Conservation (phyloP, 2,329 filamentous ascomycete genomes). For the Annulohypoxylon truncatum region DNA sequence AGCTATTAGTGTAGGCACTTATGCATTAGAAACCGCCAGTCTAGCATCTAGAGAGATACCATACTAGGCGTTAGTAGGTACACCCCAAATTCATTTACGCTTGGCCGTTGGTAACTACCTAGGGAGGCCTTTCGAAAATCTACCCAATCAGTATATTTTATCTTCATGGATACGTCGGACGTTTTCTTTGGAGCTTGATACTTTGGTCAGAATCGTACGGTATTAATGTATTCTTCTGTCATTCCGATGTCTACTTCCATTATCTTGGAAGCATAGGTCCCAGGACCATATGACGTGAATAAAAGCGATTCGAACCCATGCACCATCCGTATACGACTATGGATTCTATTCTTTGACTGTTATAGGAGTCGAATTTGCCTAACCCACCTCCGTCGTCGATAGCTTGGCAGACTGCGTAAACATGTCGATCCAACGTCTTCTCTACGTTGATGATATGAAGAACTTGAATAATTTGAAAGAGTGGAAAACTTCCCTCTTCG, state of each 20-base stretch:
- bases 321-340: conserved; percentile 16
- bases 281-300: neutral
- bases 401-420: conserved; percentile 15
- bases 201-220: too few relatives aligned
- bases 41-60: too few relatives aligned
- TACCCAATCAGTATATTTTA: too few relatives aligned
- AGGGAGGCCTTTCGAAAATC: too few relatives aligned
- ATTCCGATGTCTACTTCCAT: neutral
- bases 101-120: too few relatives aligned
- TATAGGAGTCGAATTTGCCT: conserved; percentile 22
- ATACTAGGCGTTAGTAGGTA: too few relatives aligned
- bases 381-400: conserved; percentile 20
- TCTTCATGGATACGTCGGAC: too few relatives aligned
- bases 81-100: too few relatives aligned
- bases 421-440: neutral
- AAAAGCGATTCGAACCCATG: neutral
- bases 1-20: too few relatives aligned
- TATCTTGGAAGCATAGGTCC: neutral
- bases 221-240: too few relatives aligned
- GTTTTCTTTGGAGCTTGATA: too few relatives aligned
- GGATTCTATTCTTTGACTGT: conserved; percentile 9
- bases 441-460: conserved; percentile 12
- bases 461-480: conserved; percentile 10
- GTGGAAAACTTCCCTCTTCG: conserved; percentile 19
- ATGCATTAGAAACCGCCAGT: too few relatives aligned